phyloP scores from a whole-genome alignment of 2,329 filamentous ascomycete species.

The Aspergillus caelatus region DNA sequence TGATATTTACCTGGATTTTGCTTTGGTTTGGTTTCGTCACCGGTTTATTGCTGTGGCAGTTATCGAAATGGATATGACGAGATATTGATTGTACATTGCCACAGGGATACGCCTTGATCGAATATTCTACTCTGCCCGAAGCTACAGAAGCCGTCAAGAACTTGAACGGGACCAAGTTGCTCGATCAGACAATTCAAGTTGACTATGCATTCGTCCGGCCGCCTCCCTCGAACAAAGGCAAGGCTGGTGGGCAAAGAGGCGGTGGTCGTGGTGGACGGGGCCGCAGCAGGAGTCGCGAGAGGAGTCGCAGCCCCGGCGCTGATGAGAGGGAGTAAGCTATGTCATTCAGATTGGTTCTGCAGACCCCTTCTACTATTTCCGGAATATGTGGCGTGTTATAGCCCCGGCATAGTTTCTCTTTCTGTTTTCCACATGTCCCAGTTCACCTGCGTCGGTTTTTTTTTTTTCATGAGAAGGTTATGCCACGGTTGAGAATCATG shows the following conservation, averaged over 20 bases:
- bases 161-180: constrained; percentile 62
- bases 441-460: constrained; percentile 1
- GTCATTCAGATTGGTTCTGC: constrained; percentile 7
- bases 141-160: constrained; percentile 65
- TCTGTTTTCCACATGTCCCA: constrained; percentile 6
- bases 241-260: constrained; percentile 46
- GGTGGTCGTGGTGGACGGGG: constrained; percentile 38
- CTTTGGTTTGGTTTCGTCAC: neutral
- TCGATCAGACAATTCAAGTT: constrained; percentile 67
- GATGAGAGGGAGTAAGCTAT: constrained; percentile 37
- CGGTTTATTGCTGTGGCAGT: neutral
- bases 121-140: constrained; percentile 66
- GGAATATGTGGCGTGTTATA: constrained; percentile 11
- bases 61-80: neutral
- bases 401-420: neutral
- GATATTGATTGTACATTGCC: neutral
- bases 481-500: neutral
- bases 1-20: neutral
- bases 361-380: neutral
- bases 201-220: constrained; percentile 69
- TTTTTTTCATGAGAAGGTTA: neutral
- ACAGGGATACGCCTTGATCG: constrained; percentile 68
- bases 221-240: constrained; percentile 50
- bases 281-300: constrained; percentile 49
- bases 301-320: constrained; percentile 49